Conservation (phyloP, 768 basidiomycete species). For the Hericium coralloides region DNA sequence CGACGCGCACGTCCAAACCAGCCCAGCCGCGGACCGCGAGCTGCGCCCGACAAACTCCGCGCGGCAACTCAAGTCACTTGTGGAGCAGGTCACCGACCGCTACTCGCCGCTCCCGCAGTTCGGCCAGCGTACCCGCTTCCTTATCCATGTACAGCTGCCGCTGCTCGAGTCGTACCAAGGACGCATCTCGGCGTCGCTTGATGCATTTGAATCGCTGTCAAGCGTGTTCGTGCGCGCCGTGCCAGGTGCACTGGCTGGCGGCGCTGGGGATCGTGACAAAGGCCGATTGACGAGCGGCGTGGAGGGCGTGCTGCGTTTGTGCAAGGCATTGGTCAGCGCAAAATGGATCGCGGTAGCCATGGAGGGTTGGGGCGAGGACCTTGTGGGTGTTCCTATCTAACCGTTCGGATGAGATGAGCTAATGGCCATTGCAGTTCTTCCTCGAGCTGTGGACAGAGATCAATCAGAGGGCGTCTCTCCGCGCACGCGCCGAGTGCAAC, state of each 20-base stretch:
- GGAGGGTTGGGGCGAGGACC: slow-evolving; percentile 82
- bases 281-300: slow-evolving; percentile 69
- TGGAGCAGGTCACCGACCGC: slow-evolving; percentile 93
- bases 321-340: slow-evolving; percentile 81
- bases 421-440: slow-evolving; percentile 58
- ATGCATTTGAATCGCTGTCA: slow-evolving; percentile 90
- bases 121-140: slow-evolving; percentile 72
- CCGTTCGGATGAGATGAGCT: slow-evolving; percentile 66
- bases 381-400: slow-evolving; percentile 55
- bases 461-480: slow-evolving; percentile 47
- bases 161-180: slow-evolving; percentile 67
- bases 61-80: slow-evolving; percentile 69
- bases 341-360: slow-evolving; percentile 62
- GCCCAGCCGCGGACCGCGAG: slow-evolving; percentile 19
- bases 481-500: slow-evolving; percentile 40
- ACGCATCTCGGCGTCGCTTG: slow-evolving; percentile 76
- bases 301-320: slow-evolving; percentile 73
- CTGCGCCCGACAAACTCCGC: slow-evolving; percentile 76
- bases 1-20: slow-evolving; percentile 1
- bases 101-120: slow-evolving; percentile 82
- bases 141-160: slow-evolving; percentile 79
- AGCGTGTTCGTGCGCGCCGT: slow-evolving; percentile 84
- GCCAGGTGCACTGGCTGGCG: slow-evolving; percentile 75
- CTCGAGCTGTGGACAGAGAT: slow-evolving; percentile 85
- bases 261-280: slow-evolving; percentile 34